These are phyloP conservation scores for Didymosphaeria variabile DNA, from an alignment of 2,329 filamentous ascomycete species.

Conservation along the genomic window DNA sequence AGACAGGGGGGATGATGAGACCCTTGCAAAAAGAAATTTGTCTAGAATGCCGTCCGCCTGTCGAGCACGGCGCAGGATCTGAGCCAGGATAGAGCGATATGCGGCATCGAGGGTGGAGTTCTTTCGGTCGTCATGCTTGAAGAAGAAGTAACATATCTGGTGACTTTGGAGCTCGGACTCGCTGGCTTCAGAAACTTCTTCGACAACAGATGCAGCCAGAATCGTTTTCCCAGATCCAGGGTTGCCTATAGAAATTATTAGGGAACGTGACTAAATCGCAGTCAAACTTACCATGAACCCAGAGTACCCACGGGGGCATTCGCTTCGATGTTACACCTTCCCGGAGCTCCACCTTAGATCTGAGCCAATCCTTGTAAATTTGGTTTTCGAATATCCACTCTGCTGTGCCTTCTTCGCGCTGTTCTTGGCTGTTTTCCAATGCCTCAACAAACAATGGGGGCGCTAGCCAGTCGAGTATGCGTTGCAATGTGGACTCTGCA, in stretches of 20 bases:
- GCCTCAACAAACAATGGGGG: neutral
- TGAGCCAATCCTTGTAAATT: neutral
- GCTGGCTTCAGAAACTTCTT: neutral
- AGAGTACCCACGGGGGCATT: neutral
- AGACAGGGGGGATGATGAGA: neutral
- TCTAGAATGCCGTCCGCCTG: neutral
- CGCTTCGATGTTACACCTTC: neutral
- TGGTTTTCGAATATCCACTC: conserved; percentile 1
- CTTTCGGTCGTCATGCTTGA: neutral
- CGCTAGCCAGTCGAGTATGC: conserved; percentile 1
- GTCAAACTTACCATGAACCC: neutral
- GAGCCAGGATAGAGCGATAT: neutral
- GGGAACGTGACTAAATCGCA: neutral
- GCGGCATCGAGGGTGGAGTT: neutral
- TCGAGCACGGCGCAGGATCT: neutral
- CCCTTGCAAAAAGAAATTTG: neutral
- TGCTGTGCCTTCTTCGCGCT: conserved; percentile 4
- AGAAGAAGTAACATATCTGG: conserved; percentile 12
- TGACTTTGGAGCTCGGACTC: neutral
- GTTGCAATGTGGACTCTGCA: neutral
- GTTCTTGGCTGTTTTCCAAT: conserved; percentile 1
- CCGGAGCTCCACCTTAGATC: neutral
- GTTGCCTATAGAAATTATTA: conserved; percentile 7
- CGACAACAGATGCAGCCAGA: conserved; percentile 12
- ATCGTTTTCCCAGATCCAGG: conserved; percentile 15